phyloP scores from a whole-genome alignment of 2,329 filamentous ascomycete genomes.

The Dothideomycetes sp. region DNA sequence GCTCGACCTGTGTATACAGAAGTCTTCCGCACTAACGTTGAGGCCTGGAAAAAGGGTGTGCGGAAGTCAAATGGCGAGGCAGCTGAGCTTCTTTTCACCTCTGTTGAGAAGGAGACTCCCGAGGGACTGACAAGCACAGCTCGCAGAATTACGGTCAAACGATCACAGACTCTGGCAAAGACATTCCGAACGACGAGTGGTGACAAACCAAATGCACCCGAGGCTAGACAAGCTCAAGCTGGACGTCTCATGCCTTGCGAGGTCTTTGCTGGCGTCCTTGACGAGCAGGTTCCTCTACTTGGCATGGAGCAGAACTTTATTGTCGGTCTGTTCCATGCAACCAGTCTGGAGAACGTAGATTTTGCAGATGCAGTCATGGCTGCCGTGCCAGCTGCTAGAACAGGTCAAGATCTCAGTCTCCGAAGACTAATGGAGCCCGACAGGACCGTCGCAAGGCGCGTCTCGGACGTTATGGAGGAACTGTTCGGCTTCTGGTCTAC shows the following conservation, averaged over 20 bases:
- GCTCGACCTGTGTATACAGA: slow-evolving; percentile 67
- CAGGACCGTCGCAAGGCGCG: slow-evolving; percentile 69
- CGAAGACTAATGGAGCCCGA: slow-evolving; percentile 81
- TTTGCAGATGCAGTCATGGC: slow-evolving; percentile 70
- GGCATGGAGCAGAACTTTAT: slow-evolving; percentile 95
- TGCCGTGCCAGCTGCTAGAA: slow-evolving; percentile 54
- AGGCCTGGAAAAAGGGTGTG: slow-evolving; percentile 51
- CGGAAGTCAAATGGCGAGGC: slow-evolving; percentile 22
- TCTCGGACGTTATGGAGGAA: slow-evolving; percentile 80
- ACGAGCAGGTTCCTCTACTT: slow-evolving; percentile 72
- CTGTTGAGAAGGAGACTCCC: slow-evolving; percentile 71
- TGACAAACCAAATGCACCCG: slow-evolving; percentile 36
- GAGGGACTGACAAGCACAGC: slow-evolving; percentile 57
- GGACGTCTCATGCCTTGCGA: slow-evolving; percentile 66
- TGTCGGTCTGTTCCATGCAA: slow-evolving; percentile 92
- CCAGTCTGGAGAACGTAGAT: slow-evolving; percentile 69
- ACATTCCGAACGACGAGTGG: slow-evolving; percentile 57
- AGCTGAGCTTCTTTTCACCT: slow-evolving; percentile 63
- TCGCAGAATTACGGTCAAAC: slow-evolving; percentile 84
- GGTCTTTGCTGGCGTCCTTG: slow-evolving; percentile 66
- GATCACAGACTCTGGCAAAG: slow-evolving; percentile 76
- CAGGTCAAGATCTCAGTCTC: slow-evolving; percentile 55
- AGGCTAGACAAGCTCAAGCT: slow-evolving; percentile 34
- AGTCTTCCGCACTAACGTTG: slow-evolving; percentile 67
- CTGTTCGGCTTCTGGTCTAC: slow-evolving; percentile 73